These are phyloP conservation scores for Fusarium sp. DNA, from an alignment of 2,329 filamentous ascomycete genomes.

Conservation along the genomic window DNA sequence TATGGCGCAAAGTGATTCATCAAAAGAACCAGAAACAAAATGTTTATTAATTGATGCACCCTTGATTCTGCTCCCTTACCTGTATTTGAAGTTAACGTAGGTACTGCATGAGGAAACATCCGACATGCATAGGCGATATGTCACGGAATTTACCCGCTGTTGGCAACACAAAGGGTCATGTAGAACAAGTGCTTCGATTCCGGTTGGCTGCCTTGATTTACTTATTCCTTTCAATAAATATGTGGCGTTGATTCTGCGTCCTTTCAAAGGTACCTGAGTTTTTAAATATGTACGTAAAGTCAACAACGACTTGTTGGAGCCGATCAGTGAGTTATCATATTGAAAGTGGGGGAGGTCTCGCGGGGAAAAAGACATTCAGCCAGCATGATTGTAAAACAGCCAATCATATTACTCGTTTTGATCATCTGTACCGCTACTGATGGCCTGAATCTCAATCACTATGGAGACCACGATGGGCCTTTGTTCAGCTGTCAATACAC, in stretches of 20 bases:
- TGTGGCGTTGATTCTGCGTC: neutral
- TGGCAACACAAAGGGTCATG: conserved; percentile 7
- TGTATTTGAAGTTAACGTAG: conserved; percentile 3
- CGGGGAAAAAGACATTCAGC: neutral
- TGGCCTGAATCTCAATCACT: conserved; percentile 32
- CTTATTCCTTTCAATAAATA: neutral
- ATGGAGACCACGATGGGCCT: conserved; percentile 13
- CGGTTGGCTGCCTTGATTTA: conserved; percentile 1
- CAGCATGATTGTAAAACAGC: neutral
- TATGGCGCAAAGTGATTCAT: neutral
- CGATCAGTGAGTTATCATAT: conserved; percentile 5
- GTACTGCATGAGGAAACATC: conserved; percentile 12
- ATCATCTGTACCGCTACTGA: conserved; percentile 23
- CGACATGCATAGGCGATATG: neutral
- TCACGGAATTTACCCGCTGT: conserved; percentile 5
- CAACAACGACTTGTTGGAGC: conserved; percentile 2
- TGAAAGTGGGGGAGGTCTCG: conserved; percentile 1
- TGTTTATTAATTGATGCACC: neutral
- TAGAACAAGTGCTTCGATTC: conserved; percentile 10
- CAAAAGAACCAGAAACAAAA: conserved; percentile 7
- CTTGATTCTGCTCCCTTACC: neutral
- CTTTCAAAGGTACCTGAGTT: neutral
- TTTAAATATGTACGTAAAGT: neutral
- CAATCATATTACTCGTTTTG: conserved; percentile 13
- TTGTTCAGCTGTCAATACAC: neutral